Evolutionary conservation across 345 rosid genomes (phyloP), one percentile per base, ranked within the genome.

Genomic region (Reutealis trisperma): DNA sequence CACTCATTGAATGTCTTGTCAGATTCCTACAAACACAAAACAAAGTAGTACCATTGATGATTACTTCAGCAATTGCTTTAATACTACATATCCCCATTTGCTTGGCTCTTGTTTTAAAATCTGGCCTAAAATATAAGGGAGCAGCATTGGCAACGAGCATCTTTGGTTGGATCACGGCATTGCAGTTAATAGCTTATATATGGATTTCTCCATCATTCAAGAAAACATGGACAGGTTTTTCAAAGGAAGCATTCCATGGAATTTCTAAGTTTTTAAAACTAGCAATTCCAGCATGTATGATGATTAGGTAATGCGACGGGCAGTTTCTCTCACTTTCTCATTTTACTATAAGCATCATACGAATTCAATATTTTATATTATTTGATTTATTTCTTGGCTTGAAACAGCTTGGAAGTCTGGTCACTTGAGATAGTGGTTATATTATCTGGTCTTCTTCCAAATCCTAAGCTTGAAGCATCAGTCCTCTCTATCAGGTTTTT

Each of bases 401-500:
- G 37, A 42, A 72, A 32, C 80, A 87, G 90, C 79, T 64, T 87
- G 73, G 87, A 87, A 73, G 67, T 76, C 9, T 87, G 88, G 90
- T 84, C 83, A 27, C 86, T 83, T 34, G 87, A 83, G 71, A 52
- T 87, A 63, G 58, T 80, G 61, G 73, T 85, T 70, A 74, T 87
- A 47, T 51, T 79, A n/a, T 83, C 90, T n/a, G 90, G 90, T 49
- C 84, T 85, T 69, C 87, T 85, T 67, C 90, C 88, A 3, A 78
- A 87, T 49, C 90, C 90, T 0, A 80, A 77, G 67, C 71, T 87
- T 5, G 83, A 87, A 80, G 79, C 88, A 22, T 87, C 90, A 6
- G 81, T 83, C 25, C 72, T 87, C 9, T 82, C 90, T 45, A 85
- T 87, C 49, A 72, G 90, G 88, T 45, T 85, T 45, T 45, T 11